These are phyloP conservation scores for Dendrothele bispora DNA, from an alignment of 768 basidiomycete genomes.

Conservation along the genomic window DNA sequence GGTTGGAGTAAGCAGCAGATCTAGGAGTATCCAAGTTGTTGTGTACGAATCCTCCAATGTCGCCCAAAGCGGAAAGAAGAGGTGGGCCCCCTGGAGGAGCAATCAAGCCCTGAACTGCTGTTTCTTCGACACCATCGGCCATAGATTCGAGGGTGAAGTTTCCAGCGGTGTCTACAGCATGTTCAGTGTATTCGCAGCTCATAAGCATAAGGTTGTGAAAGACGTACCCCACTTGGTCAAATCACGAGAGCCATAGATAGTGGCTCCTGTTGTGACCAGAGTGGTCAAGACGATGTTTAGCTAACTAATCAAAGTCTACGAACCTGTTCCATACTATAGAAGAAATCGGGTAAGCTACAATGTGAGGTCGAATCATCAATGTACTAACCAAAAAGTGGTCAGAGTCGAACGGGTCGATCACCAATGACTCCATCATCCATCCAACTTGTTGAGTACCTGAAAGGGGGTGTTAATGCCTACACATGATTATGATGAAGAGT, in stretches of 20 bases:
- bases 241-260: constrained; percentile 60
- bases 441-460: no score
- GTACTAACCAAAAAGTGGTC: constrained; percentile 73
- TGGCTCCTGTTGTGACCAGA: constrained; percentile 63
- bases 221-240: no score
- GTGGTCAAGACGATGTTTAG: no score
- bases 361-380: no score
- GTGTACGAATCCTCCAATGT: constrained; percentile 56
- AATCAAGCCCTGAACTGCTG: constrained; percentile 53
- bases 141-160: constrained; percentile 59
- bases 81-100: constrained; percentile 59
- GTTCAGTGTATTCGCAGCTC: no score
- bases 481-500: constrained; percentile 73
- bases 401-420: constrained; percentile 68
- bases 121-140: constrained; percentile 69
- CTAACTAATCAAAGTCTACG: no score
- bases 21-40: constrained; percentile 41
- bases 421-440: constrained; percentile 35
- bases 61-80: constrained; percentile 55
- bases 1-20: constrained; percentile 39
- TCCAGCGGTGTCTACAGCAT: constrained; percentile 52
- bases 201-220: no score
- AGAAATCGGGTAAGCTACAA: no score
- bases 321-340: no score
- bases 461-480: constrained; percentile 15